phyloP scores from a whole-genome alignment of 2,329 filamentous ascomycete species.

The Paraphaeosphaeria sporulosa region DNA sequence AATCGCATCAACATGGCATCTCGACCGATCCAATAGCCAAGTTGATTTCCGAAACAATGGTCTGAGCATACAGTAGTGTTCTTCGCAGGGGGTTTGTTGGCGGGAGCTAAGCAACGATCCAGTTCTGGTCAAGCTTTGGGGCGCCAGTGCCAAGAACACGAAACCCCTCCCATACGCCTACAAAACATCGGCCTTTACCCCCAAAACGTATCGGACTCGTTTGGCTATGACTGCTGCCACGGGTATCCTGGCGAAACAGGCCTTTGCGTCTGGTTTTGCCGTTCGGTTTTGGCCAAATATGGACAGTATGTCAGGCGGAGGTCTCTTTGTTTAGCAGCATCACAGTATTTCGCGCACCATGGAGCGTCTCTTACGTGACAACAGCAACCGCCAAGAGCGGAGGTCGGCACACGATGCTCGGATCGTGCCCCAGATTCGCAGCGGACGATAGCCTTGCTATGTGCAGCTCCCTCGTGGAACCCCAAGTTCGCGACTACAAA shows the following conservation, averaged over 20 bases:
- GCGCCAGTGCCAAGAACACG: constrained; percentile 31
- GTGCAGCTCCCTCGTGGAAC: constrained; percentile 17
- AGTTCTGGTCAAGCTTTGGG: constrained; percentile 30
- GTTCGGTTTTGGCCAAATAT: constrained; percentile 12
- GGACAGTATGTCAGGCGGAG: constrained; percentile 2
- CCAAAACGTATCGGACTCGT: constrained; percentile 31
- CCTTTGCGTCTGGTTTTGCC: constrained; percentile 17
- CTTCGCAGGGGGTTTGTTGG: background rate
- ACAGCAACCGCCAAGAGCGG: constrained; percentile 28
- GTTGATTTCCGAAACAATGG: background rate
- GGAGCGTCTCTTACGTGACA: constrained; percentile 22
- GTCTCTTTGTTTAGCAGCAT: constrained; percentile 21
- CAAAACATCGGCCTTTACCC: constrained; percentile 39
- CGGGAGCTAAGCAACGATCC: constrained; percentile 24
- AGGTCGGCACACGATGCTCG: constrained; percentile 13
- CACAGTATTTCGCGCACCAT: constrained; percentile 25
- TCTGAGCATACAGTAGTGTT: background rate
- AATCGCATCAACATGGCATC: background rate
- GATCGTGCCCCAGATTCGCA: constrained; percentile 20
- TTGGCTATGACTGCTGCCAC: constrained; percentile 17
- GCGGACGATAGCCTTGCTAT: constrained; percentile 11
- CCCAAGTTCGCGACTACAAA: constrained; percentile 29
- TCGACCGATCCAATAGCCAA: background rate
- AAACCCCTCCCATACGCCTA: constrained; percentile 43
- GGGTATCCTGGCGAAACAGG: constrained; percentile 21